Percentiles rank a stretch among this genome's conserved stretches.
phyloP scores from a whole-genome alignment of 108 stramenopile genomes.

The Aurantiochytrium sp. region DNA sequence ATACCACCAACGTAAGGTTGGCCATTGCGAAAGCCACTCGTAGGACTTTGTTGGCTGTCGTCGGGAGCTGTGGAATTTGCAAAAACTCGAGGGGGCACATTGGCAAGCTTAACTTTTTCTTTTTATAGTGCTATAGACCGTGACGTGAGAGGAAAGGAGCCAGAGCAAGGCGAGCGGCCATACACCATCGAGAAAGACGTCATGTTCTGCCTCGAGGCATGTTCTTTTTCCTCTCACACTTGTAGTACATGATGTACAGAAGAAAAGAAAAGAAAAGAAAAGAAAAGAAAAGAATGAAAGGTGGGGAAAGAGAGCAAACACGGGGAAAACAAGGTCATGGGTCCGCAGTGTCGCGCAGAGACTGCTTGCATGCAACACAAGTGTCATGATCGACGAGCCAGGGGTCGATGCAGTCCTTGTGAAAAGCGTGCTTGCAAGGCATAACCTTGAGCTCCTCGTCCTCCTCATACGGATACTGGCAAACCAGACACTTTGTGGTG shows the following conservation, averaged over 20 bases:
- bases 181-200: too few relatives aligned
- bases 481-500: slow-evolving; percentile 64
- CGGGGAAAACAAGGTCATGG: neutral
- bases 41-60: too few relatives aligned
- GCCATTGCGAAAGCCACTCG: too few relatives aligned
- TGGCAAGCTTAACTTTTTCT: too few relatives aligned
- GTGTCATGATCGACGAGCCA: slow-evolving; percentile 73
- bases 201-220: too few relatives aligned
- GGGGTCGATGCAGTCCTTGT: slow-evolving; percentile 73
- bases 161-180: too few relatives aligned
- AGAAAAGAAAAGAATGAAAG: neutral
- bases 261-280: neutral
- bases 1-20: too few relatives aligned
- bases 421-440: slow-evolving; percentile 76
- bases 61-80: too few relatives aligned
- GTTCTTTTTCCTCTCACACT: too few relatives aligned
- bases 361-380: slow-evolving; percentile 78
- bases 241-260: neutral
- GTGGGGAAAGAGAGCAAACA: neutral
- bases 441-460: slow-evolving; percentile 59
- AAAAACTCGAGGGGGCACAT: too few relatives aligned
- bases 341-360: slow-evolving; percentile 4
- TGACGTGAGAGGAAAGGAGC: too few relatives aligned
- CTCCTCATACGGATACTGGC: slow-evolving; percentile 69
- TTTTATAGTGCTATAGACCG: too few relatives aligned